A percentile compares a stretch with the other conserved stretches of the same genome.
phyloP scores from a whole-genome alignment of 2,329 filamentous ascomycete genomes.

The Xylariaceae sp. region DNA sequence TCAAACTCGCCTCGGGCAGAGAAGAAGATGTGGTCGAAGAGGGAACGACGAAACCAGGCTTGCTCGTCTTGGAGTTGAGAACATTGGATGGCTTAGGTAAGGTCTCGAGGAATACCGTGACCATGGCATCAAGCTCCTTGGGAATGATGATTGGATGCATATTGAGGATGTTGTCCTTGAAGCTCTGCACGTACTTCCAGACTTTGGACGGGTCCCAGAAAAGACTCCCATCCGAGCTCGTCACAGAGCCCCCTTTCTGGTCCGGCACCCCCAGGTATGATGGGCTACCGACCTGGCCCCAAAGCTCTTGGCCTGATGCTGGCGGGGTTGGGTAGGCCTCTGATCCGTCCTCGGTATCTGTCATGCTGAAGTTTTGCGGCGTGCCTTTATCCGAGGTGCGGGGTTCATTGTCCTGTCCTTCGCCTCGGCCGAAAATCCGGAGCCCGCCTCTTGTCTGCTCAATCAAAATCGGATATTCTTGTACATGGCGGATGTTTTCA shows the following conservation, averaged over 20 bases:
- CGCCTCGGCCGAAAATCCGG: constrained; percentile 71
- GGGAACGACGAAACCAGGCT: constrained; percentile 29
- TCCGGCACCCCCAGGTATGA: constrained; percentile 37
- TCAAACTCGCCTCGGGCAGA: constrained; percentile 32
- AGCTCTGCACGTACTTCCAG: constrained; percentile 49
- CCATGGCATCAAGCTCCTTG: constrained; percentile 46
- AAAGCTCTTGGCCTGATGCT: constrained; percentile 47
- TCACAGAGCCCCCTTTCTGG: constrained; percentile 36
- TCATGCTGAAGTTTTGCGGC: constrained; percentile 32
- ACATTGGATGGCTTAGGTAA: constrained; percentile 33
- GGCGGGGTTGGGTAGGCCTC: constrained; percentile 44
- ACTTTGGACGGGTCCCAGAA: constrained; percentile 50
- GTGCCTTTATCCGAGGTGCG: constrained; percentile 43
- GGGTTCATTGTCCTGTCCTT: constrained; percentile 54
- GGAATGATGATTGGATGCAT: constrained; percentile 60
- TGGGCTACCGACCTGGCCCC: constrained; percentile 53
- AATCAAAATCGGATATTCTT: constrained; percentile 69
- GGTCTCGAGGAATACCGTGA: constrained; percentile 46
- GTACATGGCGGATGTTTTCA: constrained; percentile 50
- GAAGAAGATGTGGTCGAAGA: constrained; percentile 21
- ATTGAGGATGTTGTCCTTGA: constrained; percentile 56
- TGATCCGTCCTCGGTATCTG: constrained; percentile 40
- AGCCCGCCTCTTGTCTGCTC: constrained; percentile 71
- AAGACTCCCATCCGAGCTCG: constrained; percentile 43
- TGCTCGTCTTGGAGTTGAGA: constrained; percentile 12